These are phyloP conservation scores for Vigna radiata DNA, from an alignment of 306 rosid species.

Conservation along the genomic window DNA sequence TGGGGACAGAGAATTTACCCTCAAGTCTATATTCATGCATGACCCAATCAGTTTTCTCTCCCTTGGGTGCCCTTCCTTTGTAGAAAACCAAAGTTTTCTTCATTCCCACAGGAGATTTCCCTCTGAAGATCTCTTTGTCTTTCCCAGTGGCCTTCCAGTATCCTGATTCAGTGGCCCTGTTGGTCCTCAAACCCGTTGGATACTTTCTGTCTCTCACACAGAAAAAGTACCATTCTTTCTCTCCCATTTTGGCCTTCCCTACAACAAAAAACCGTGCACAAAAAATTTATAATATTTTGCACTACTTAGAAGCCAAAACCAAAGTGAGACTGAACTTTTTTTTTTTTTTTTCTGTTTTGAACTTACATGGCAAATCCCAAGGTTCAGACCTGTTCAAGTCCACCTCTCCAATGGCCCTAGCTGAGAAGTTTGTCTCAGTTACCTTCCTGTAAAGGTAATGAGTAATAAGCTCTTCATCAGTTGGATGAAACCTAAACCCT, in stretches of 20 bases:
- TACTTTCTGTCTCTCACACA: constrained; percentile 66
- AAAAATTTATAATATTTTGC: not conserved
- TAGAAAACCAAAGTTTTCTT: constrained; percentile 94
- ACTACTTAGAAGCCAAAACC: not conserved
- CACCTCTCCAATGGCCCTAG: constrained; percentile 58
- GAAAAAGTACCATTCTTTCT: constrained; percentile 58
- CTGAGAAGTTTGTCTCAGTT: constrained; percentile 53
- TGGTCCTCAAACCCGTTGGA: constrained; percentile 94
- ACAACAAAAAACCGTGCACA: constrained; percentile 2
- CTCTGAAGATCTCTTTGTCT: constrained; percentile 86
- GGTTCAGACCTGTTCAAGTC: constrained; percentile 56
- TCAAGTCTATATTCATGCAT: constrained; percentile 93
- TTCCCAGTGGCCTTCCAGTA: constrained; percentile 99
- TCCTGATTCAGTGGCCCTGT: constrained; percentile 90
- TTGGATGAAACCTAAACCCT: constrained; percentile 59
- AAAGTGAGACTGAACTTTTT: not conserved
- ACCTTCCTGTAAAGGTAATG: constrained; percentile 60
- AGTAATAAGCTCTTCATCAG: constrained; percentile 62
- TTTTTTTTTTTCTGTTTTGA: not conserved
- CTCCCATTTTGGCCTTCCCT: constrained; percentile 61
- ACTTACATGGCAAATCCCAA: constrained; percentile 62
- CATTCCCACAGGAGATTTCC: constrained; percentile 85
- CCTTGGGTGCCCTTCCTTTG: constrained; percentile 94
- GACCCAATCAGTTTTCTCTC: constrained; percentile 87
- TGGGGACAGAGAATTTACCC: constrained; percentile 67